Base-by-base conservation (phyloP, 805 yeast species). In the Danielia reshetovae region DNA sequence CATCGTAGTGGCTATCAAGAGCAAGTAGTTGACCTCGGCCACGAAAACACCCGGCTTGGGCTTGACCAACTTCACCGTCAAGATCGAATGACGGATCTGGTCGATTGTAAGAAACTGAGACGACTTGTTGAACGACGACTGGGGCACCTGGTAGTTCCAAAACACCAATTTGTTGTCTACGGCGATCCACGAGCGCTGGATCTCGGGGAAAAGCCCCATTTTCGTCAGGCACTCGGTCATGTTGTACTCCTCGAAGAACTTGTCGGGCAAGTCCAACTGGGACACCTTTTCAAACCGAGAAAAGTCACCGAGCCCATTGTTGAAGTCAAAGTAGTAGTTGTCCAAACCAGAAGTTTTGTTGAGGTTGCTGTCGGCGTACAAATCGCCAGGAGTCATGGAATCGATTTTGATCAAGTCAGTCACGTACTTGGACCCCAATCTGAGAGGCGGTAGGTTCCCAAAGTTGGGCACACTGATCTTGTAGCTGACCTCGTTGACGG, bases 1-100 rank as follows among this genome's bases (percentile, higher is more conserved):
- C 55, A 76, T 72, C 1, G 93, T 78, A 0, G 97, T 90, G 15
- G 95, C 74, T 10, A 93, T 75, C 18, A 93, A 55, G 27, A 93
- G 67, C 8, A 93, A 53, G 51, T 84, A 72, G 42, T 77, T 79
- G 32, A 93, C 87, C 13, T 81, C 70, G 24, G 79, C 84, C 12
- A 88, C 80, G 61, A 93, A 94, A 2, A 86, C 81, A 36, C 80
- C 81, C 11, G 77, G 72, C 52, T 83, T 84, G 7, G 98, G 97
- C 46, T 74, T 77, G n/a, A 83, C 88, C 27, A 89, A 59, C 35
- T 76, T 74, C 13, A 88, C 90, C 10, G 85, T 71, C 34, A 85
- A 63, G 31, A 93, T 86, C 2, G 93, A 75, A 46, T 85, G 85
- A 35, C 77, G 72, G 42, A 88, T 74, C 45, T 83, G 94, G 54